Conservation (phyloP, 495 filamentous ascomycete species). For the Penicillium fimorum region DNA sequence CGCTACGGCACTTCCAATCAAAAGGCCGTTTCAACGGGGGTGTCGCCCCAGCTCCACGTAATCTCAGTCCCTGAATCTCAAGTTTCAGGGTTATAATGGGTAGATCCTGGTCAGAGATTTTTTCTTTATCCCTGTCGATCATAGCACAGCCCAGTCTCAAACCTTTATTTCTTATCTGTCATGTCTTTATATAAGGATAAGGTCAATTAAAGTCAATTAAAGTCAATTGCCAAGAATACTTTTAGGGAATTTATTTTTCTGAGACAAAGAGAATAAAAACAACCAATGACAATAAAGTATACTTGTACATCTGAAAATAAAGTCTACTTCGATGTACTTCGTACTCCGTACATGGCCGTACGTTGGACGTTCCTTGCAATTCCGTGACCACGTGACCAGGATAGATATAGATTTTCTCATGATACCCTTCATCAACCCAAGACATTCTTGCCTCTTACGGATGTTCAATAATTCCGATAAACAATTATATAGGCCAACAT, state of each 20-base stretch:
- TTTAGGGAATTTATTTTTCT: neutral
- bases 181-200: neutral
- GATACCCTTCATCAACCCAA: neutral
- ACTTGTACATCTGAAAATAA: neutral
- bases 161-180: neutral
- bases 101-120: neutral
- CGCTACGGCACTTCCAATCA: constrained; percentile 10
- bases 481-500: neutral
- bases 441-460: neutral
- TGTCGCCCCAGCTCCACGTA: constrained; percentile 9
- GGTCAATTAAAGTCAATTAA: constrained; percentile 3
- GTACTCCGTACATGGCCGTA: neutral
- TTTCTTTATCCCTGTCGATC: constrained; percentile 12
- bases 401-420: neutral
- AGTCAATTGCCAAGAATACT: constrained; percentile 1
- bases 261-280: neutral
- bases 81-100: neutral
- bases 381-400: neutral
- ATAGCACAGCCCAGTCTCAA: constrained; percentile 6
- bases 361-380: neutral
- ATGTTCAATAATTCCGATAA: neutral
- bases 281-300: neutral
- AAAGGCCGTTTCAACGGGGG: constrained; percentile 3
- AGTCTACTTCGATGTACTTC: neutral
- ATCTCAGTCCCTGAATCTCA: neutral